Evolutionary conservation across 495 filamentous ascomycete genomes (phyloP), one percentile per base, ranked within the genome.

Genomic region (Haplographium delicatum): DNA sequence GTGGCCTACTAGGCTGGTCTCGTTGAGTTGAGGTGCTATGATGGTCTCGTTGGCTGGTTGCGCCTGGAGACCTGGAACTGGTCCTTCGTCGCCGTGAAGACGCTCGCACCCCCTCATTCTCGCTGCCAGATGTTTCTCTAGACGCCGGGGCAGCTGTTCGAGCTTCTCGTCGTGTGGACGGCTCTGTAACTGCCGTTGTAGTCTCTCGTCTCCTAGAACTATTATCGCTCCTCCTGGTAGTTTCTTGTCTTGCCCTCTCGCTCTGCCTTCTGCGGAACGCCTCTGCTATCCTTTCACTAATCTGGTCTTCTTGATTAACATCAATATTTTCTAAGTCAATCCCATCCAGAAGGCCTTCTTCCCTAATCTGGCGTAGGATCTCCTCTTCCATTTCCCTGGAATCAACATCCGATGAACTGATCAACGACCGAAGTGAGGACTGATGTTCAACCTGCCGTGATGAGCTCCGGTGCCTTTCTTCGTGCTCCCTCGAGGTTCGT

Each of bases 201-300:
- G 24, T 9, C 22, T 35, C 33, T 19, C 44, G 44, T 10, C 31
- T 31, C 23, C 51, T 37, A 1, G 65, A 47, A 28, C 59, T 69
- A 1, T 67, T 54, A 38, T 69, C 67, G 48, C 69, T 73, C 51
- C 74, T 65, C 54, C 73, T 64, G 40, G 64, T 61, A n/a, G 48
- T 18, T 22, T 56, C 54, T 13, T 54, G 45, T 61, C 63, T 20
- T 24, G 61, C 50, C 47, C 73, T 63, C 54, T 80, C 76, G 41
- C 73, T 72, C 59, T 88, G 87, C 26, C 88, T 72, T 45, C 84
- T 74, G 43, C 85, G 72, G 61, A 91, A 95, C 11, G 88, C 89
- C 57, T 91, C 85, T 11, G 89, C 90, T 59, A 96, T 94, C 53
- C 83, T 80, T 61, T 90, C 84, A 61, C 85, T 94, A 5, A 96